Evolutionary conservation across 805 yeast genomes (phyloP).

Genomic region (Ogataea populi-albae): DNA sequence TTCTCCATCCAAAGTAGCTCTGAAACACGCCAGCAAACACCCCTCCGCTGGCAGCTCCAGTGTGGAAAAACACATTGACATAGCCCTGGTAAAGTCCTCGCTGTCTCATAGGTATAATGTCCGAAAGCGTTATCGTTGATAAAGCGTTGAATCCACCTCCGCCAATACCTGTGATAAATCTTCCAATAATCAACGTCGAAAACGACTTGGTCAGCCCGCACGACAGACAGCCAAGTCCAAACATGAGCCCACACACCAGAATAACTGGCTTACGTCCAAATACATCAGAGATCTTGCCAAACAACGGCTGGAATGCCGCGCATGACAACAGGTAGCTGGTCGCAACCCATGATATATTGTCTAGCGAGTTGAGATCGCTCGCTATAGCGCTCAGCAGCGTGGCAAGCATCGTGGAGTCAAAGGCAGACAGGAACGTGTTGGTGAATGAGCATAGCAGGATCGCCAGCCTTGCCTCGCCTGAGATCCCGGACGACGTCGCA

Average conservation of each 20-base stretch:
- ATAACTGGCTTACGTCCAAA: conserved; percentile 47
- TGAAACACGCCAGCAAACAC: conserved; percentile 58
- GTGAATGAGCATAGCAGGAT: conserved; percentile 23
- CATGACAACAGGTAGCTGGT: conserved; percentile 41
- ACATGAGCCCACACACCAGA: conserved; percentile 31
- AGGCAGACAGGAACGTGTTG: conserved; percentile 42
- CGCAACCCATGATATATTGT: conserved; percentile 42
- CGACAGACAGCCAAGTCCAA: conserved; percentile 39
- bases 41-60: conserved; percentile 77
- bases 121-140: conserved; percentile 73
- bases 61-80: conserved; percentile 70
- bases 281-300: conserved; percentile 53
- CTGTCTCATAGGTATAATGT: conserved; percentile 69
- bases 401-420: conserved; percentile 55
- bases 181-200: conserved; percentile 48
- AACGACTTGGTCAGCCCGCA: conserved; percentile 42
- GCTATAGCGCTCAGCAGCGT: conserved; percentile 50
- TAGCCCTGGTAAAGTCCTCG: conserved; percentile 84
- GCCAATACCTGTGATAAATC: conserved; percentile 81
- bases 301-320: conserved; percentile 52
- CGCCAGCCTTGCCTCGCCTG: too few species aligned
- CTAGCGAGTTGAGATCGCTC: conserved; percentile 46
- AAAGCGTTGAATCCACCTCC: conserved; percentile 83
- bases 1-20: conserved; percentile 61
- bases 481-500: too few species aligned